Evolutionary conservation across 148 eudicot species (phyloP), one percentile per base, ranked within the genome.

Genomic region (Vaccinium corymbosum): DNA sequence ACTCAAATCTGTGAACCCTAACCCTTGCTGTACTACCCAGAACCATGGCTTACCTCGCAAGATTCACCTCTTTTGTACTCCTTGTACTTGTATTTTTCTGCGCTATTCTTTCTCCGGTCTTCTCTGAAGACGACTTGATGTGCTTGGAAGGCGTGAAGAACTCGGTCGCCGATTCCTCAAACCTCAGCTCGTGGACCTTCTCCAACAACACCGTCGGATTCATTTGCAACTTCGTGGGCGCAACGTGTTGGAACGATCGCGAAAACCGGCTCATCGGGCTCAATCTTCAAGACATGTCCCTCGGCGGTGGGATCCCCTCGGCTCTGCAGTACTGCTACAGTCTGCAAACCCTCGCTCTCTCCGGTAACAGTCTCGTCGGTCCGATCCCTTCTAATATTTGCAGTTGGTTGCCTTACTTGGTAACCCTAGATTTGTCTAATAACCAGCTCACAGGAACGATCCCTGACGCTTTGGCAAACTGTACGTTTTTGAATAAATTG

Each of bases 171-270:
- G 94, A 95, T 79, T 90, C 97, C 0, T 70, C 84, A 2, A 46
- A 16, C 6, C 91, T 95, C 25, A 32, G 10, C 32, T 80, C 86
- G 0, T 95, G 98, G 98, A 48, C 17, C 62, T 93, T 94, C 83
- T 0, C 85, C 48, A 90, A 92, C 90, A 83, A 81, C 0, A 76
- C 98, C 1, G 90, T 86, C 20, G 90, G 83, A 0, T 88, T 87
- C 83, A 89, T 95, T 82, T 94, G 98, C 88, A 70, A 66, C 4
- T 90, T 93, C 72, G 83, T 85, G 17, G 96, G 94, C 0, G 95
- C 93, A 0, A 52, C 92, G 0, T 94, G 98, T 81, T 95, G 98
- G 98, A 95, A 95, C 77, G 92, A 93, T 46, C 88, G 86, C 49
- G 96, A 95, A 56, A 94, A 95, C 56, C 94, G 97, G 3, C 85